phyloP scores from a whole-genome alignment of 495 filamentous ascomycete genomes.

The Neurospora hispaniola region DNA sequence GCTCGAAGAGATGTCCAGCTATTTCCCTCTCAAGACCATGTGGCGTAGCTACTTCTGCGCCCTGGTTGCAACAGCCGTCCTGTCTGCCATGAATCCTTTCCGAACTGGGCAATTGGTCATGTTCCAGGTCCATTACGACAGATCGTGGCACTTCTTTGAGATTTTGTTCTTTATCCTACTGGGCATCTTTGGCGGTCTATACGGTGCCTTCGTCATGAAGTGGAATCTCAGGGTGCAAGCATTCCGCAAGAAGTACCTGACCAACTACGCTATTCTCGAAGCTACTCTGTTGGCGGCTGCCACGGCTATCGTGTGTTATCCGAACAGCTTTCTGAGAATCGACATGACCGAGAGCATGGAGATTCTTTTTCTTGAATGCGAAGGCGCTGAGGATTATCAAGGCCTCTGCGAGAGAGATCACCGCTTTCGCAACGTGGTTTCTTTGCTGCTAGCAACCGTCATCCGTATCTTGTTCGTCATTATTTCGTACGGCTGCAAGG shows the following conservation, averaged over 20 bases:
- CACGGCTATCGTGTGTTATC: constrained; percentile 88
- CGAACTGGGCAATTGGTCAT: constrained; percentile 97
- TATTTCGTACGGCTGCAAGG: constrained; percentile 96
- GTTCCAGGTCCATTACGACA: constrained; percentile 96
- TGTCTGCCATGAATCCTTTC: constrained; percentile 96
- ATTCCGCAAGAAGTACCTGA: constrained; percentile 90
- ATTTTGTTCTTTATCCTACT: constrained; percentile 84
- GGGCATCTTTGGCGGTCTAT: constrained; percentile 88
- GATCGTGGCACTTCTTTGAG: constrained; percentile 97
- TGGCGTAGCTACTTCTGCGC: constrained; percentile 99
- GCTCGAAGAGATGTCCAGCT: constrained; percentile 95
- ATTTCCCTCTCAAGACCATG: constrained; percentile 95
- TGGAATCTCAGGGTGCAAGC: constrained; percentile 90
- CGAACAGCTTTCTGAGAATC: constrained; percentile 89
- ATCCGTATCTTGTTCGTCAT: constrained; percentile 80
- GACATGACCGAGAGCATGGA: constrained; percentile 99
- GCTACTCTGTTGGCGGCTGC: constrained; percentile 69
- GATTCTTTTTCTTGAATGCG: constrained; percentile 90
- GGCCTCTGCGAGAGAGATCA: constrained; percentile 76
- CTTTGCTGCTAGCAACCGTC: constrained; percentile 69
- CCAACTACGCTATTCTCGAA: constrained; percentile 78
- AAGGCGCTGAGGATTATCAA: constrained; percentile 83
- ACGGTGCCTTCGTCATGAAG: constrained; percentile 96
- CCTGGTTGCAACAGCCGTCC: constrained; percentile 83
- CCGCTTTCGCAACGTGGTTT: constrained; percentile 70